Conservation (phyloP, 169 alveolate species). For the Plasmodium berghei region DNA sequence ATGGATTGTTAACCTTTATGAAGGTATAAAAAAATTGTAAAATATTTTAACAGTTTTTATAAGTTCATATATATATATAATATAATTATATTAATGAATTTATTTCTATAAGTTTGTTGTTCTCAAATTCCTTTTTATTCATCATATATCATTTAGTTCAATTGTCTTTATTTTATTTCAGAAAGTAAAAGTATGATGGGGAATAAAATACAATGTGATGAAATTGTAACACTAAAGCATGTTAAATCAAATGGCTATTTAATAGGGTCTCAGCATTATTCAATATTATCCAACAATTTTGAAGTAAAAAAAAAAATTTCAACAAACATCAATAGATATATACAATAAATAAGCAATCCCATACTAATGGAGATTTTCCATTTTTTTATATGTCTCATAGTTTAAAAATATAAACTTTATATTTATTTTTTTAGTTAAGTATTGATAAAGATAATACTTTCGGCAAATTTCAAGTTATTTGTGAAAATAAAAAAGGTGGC, state of each 20-base stretch:
- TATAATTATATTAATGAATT: neutral
- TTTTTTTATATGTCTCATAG: neutral
- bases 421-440: slow-evolving; percentile 28
- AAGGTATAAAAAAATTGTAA: slow-evolving; percentile 27
- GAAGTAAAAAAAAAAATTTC: slow-evolving; percentile 23
- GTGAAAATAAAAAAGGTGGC: slow-evolving; percentile 36
- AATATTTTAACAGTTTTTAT: neutral
- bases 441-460: slow-evolving; percentile 8
- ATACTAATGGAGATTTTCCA: neutral
- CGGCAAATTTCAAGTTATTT: slow-evolving; percentile 58
- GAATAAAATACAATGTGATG: slow-evolving; percentile 55
- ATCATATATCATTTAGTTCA: neutral
- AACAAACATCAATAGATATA: too few species aligned
- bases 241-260: slow-evolving; percentile 64
- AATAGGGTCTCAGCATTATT: slow-evolving; percentile 32
- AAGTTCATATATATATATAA: neutral
- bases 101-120: neutral
- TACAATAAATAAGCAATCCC: too few species aligned
- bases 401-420: too few species aligned
- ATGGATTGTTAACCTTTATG: slow-evolving; percentile 71
- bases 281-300: slow-evolving; percentile 52
- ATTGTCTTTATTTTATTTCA: neutral
- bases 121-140: neutral
- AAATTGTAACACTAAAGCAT: slow-evolving; percentile 60
- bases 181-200: slow-evolving; percentile 56